Base-by-base conservation (phyloP, 2,329 filamentous ascomycete genomes). In the Cytospora schulzeri region DNA sequence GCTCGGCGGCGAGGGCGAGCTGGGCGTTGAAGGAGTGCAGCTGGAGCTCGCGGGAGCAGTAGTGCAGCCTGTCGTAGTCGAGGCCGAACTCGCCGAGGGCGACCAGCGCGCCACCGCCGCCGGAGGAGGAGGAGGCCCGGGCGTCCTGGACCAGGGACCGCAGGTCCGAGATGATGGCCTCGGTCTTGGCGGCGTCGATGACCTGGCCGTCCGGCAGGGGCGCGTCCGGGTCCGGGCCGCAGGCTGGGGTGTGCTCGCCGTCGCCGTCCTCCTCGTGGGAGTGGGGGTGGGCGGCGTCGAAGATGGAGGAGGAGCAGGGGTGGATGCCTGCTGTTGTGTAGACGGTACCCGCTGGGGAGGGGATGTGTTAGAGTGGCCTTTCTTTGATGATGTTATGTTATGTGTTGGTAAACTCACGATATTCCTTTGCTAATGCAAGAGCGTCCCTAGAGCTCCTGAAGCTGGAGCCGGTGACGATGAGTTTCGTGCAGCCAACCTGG, bases 21-120 rank as follows among this genome's bases (percentile, higher is more conserved):
- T 99, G 95, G 8, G 85, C 85, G 51, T 88, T 87, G 75, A 99
- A 99, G 66, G 92, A 93, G 73, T 92, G 89, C 33, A 93, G 81
- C 76, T 99, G 95, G 19, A 89, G 85, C 28, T 89, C 88, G 72
- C 89, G 91, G 48, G 89, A 86, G 72, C 91, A 93, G 71, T 93
- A 89, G 71, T 92, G 91, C 41, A 99, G 80, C 2, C 95, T 88
- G 78, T 99, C 95, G 74, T 98, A 99, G 78, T 99, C 95, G 4
- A 99, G 88, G 2, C 95, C 95, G 67, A 99, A 92, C 77, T 99
- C 95, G 57, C 95, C 95, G 74, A 97, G 93, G 8, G 95, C 94
- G 1, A 92, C 88, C 50, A 91, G 48, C 76, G 74, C 70, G 7
- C 33, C 33, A 12, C 9, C n/a, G n/a, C n/a, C n/a, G n/a, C n/a